Percentiles rank a stretch among this genome's conserved stretches.
phyloP scores from a whole-genome alignment of 2,329 filamentous ascomycete genomes.

The Fusarium verticillioides region DNA sequence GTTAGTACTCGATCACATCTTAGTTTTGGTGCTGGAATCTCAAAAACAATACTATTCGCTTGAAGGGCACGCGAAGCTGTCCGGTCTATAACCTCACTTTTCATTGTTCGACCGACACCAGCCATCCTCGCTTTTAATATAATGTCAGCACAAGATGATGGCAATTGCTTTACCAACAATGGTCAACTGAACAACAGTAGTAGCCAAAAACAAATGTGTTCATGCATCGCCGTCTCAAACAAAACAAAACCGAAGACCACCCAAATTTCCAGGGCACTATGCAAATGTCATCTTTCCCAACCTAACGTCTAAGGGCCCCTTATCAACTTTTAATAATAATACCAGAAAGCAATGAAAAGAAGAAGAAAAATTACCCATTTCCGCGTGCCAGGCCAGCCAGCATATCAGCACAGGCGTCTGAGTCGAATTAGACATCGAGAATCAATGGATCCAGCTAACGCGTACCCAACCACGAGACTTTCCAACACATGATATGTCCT shows the following conservation, averaged over 20 bases:
- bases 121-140: slow-evolving; percentile 32
- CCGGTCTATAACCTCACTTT: slow-evolving; percentile 40
- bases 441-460: background rate
- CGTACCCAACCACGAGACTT: slow-evolving; percentile 1
- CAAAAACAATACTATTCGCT: background rate
- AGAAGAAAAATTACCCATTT: background rate
- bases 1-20: slow-evolving; percentile 13
- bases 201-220: slow-evolving; percentile 3
- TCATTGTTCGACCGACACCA: slow-evolving; percentile 33
- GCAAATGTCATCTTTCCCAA: slow-evolving; percentile 38
- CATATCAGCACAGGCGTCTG: background rate
- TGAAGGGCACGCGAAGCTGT: slow-evolving; percentile 19
- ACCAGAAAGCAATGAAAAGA: background rate
- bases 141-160: slow-evolving; percentile 5
- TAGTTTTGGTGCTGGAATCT: slow-evolving; percentile 15
- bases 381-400: slow-evolving; percentile 10
- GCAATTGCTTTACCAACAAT: background rate
- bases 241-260: slow-evolving; percentile 1
- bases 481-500: background rate
- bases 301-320: slow-evolving; percentile 14
- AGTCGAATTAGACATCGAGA: background rate
- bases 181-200: slow-evolving; percentile 10
- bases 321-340: slow-evolving; percentile 20
- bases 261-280: slow-evolving; percentile 25
- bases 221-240: background rate